A percentile compares a stretch with the other conserved stretches of the same genome.
Conservation (phyloP, 2,329 filamentous ascomycete species). For the Cordyceps pruinosa region DNA sequence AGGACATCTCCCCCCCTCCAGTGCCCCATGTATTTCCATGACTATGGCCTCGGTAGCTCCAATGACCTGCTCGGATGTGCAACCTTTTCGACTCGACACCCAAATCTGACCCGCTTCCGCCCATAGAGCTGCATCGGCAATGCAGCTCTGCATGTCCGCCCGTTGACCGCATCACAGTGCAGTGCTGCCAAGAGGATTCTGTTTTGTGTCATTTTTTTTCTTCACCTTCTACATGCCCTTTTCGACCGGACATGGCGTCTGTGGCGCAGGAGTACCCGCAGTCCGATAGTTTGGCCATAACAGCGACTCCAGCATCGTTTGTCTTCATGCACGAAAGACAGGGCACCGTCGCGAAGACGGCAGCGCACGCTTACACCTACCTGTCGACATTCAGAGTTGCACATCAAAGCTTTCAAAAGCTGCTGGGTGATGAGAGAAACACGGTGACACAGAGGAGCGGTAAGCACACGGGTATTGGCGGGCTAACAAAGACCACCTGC, state of each 20-base stretch:
- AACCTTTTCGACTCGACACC: not conserved
- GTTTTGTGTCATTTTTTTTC: not conserved
- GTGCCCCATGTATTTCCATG: not conserved
- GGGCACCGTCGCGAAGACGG: not conserved
- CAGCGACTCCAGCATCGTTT: not conserved
- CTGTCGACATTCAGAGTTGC: not conserved
- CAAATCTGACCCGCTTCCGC: not conserved
- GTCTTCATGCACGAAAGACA: not conserved
- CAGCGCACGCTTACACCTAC: not conserved
- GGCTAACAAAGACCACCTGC: not conserved
- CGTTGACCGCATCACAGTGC: conserved; percentile 3
- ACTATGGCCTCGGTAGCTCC: not conserved
- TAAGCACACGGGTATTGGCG: not conserved
- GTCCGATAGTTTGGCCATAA: not conserved
- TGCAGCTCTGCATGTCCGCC: conserved; percentile 2
- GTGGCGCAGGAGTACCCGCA: not conserved
- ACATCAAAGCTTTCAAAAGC: not conserved
- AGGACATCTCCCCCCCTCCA: not conserved
- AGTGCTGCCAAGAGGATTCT: not conserved
- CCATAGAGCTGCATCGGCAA: conserved; percentile 4
- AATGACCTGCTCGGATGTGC: not conserved
- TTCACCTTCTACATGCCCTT: not conserved
- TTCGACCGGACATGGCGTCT: not conserved
- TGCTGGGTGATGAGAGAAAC: not conserved
- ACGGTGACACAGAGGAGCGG: conserved; percentile 3